These are phyloP conservation scores for Diutina catenulata DNA, from an alignment of 1,139 yeast species.

Conservation along the genomic window DNA sequence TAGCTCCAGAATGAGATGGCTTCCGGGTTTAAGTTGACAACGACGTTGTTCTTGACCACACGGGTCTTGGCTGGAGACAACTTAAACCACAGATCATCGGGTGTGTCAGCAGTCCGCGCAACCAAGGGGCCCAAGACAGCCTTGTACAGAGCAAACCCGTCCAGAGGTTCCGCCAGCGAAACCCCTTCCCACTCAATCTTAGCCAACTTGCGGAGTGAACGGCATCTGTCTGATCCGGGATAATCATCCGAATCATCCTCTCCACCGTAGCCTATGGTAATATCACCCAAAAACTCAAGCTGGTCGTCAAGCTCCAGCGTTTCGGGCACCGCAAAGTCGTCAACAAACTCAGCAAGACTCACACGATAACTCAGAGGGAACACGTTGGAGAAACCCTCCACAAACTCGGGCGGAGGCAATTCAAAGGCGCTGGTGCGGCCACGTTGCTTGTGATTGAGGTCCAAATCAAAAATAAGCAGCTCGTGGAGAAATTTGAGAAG, in stretches of 20 bases:
- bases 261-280: background rate
- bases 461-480: constrained; percentile 27
- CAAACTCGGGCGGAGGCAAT: constrained; percentile 5
- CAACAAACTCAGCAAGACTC: constrained; percentile 20
- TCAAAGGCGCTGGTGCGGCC: background rate
- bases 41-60: constrained; percentile 18
- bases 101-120: background rate
- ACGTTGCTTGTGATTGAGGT: constrained; percentile 14
- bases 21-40: constrained; percentile 24
- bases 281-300: constrained; percentile 4
- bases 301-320: constrained; percentile 1
- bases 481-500: constrained; percentile 23
- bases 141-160: background rate
- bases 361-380: constrained; percentile 28
- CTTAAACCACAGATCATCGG: background rate
- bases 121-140: background rate
- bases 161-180: background rate
- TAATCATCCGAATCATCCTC: background rate
- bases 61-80: constrained; percentile 17
- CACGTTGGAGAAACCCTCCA: constrained; percentile 12
- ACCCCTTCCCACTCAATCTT: constrained; percentile 5
- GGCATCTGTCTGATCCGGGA: background rate
- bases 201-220: background rate
- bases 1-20: constrained; percentile 42
- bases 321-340: background rate